These are phyloP conservation scores for Globisporangium iwayamae DNA, from an alignment of 352 stramenopile genomes.

Conservation along the genomic window DNA sequence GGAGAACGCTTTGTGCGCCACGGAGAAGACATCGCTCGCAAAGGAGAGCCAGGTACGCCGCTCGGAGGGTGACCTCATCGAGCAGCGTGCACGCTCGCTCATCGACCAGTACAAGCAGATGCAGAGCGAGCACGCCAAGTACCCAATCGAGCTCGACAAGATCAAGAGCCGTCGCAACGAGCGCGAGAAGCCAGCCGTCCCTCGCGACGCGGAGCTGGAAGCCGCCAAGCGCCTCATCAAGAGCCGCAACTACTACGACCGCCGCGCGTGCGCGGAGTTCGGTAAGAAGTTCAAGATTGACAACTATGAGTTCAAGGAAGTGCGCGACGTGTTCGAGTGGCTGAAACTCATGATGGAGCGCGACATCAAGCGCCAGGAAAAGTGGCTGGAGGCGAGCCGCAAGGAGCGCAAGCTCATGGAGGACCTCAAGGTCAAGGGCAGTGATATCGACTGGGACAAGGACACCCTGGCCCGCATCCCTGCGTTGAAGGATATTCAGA, in stretches of 20 bases:
- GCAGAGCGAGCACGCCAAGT: constrained; percentile 83
- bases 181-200: constrained; percentile 61
- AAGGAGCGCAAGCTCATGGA: constrained; percentile 88
- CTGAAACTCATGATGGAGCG: constrained; percentile 68
- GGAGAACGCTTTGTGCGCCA: constrained; percentile 76
- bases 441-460: constrained; percentile 85
- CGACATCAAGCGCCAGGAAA: constrained; percentile 85
- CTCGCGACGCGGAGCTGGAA: constrained; percentile 74
- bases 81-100: constrained; percentile 77
- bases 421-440: constrained; percentile 76
- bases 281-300: constrained; percentile 83
- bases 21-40: constrained; percentile 79
- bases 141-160: constrained; percentile 77
- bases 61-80: constrained; percentile 75
- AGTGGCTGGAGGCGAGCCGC: constrained; percentile 77
- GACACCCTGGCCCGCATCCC: constrained; percentile 83
- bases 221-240: constrained; percentile 77
- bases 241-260: constrained; percentile 88
- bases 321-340: constrained; percentile 85
- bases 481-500: constrained; percentile 81
- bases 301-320: constrained; percentile 70
- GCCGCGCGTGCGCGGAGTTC: constrained; percentile 75
- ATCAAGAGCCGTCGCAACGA: constrained; percentile 75
- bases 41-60: constrained; percentile 83
- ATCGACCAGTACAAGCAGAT: constrained; percentile 90